Base-by-base conservation (phyloP, 1,284 basidiomycete genomes). In the Sutorius eximius region DNA sequence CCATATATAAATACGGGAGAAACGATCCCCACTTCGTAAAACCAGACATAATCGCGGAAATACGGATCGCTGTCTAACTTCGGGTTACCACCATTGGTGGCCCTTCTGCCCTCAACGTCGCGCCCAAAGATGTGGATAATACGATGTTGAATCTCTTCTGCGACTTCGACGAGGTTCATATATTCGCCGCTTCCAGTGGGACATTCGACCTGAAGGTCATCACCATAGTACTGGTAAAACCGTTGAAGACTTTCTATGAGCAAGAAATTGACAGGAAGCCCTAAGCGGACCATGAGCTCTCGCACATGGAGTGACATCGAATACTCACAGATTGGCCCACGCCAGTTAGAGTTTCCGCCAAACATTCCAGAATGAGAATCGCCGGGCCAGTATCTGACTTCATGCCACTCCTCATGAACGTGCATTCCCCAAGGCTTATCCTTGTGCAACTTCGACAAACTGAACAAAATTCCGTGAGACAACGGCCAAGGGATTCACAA, bases 341-440 rank as follows among this genome's bases (percentile, higher is more conserved):
- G 82, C 95, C 95, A 97, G 72, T 99, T 98, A 20, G 92, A 95
- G 73, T 98, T 98, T 32, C 95, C 95, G 52, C 97, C 96, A 72
- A 98, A 98, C 96, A 99, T 99, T 55, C 94, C 95, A 33, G 92
- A 95, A 67, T 85, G 85, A 2, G 94, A 97, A 71, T 99, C 96
- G 16, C 95, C 97, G 0, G 96, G 95, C 97, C 96, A 99, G 75
- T 98, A 99, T 42, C 85, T 85, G 40, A 98, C 93, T 66, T 93
- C 90, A 69, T 97, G 93, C 47, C 89, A 82, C 62, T 98, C 84
- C 18, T 94, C 95, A 58, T 96, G 85, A 45, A 98, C 95, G 61
- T 94, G 78, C 82, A 98, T 96, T 15, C 88, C 89, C 91, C 93
- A 99, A 13, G 97, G 96, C 58, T 93, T 81, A 16, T 95, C 88